Conservation (phyloP, 768 basidiomycete species). For the Termitomyces sp. region DNA sequence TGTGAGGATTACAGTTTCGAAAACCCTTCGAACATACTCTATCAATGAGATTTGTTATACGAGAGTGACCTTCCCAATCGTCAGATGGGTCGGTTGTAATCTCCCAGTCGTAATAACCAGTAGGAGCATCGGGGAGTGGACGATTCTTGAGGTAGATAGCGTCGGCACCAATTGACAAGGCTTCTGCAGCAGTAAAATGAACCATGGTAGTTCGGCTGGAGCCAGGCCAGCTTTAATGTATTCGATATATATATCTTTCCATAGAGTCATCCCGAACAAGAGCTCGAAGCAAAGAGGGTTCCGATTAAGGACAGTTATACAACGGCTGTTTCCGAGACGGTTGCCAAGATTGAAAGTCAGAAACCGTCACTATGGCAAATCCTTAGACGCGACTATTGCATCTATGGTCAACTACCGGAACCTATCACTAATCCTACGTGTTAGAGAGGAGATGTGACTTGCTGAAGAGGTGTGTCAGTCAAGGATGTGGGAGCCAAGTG, state of each 20-base stretch:
- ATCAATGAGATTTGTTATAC: conserved; percentile 31
- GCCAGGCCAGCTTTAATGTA: background rate
- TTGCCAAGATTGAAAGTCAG: too few relatives aligned
- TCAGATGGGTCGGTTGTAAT: conserved; percentile 28
- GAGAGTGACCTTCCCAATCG: conserved; percentile 31
- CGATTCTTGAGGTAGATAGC: conserved; percentile 34
- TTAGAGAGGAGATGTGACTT: too few relatives aligned
- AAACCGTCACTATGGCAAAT: too few relatives aligned
- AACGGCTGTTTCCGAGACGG: background rate
- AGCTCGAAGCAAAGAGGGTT: background rate
- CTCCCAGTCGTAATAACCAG: conserved; percentile 46
- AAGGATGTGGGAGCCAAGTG: too few relatives aligned
- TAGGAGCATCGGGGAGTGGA: conserved; percentile 37
- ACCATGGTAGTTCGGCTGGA: background rate
- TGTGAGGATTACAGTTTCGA: background rate
- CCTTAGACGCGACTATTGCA: too few relatives aligned
- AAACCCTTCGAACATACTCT: conserved; percentile 16
- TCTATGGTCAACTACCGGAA: too few relatives aligned
- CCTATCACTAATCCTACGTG: too few relatives aligned
- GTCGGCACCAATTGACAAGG: conserved; percentile 30
- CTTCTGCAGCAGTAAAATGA: conserved; percentile 24
- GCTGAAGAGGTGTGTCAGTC: too few relatives aligned
- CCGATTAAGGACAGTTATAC: background rate
- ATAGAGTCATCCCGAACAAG: background rate
- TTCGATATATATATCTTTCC: background rate